These are phyloP conservation scores for Diaporthe humulicola DNA, from an alignment of 2,329 filamentous ascomycete species.

Conservation along the genomic window DNA sequence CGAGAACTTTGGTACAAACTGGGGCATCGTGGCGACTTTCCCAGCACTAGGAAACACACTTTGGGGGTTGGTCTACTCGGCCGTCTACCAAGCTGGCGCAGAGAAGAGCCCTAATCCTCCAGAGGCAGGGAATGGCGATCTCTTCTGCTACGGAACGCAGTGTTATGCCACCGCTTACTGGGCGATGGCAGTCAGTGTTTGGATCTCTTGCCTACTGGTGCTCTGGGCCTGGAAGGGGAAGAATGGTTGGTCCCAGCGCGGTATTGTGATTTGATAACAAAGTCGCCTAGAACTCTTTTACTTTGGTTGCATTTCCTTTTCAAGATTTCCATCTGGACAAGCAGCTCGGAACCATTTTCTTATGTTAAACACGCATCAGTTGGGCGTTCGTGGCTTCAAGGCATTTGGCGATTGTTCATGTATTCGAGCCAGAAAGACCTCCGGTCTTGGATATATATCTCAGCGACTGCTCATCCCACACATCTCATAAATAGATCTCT, in stretches of 20 bases:
- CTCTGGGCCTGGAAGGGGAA: slow-evolving; percentile 85
- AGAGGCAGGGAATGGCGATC: slow-evolving; percentile 56
- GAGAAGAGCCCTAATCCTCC: slow-evolving; percentile 49
- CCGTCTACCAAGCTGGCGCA: slow-evolving; percentile 80
- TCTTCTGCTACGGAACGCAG: slow-evolving; percentile 82
- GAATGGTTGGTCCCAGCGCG: slow-evolving; percentile 81
- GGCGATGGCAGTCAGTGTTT: slow-evolving; percentile 86
- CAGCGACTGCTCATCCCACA: not conserved
- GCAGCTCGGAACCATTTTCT: not conserved
- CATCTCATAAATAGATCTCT: not conserved
- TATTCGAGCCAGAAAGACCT: not conserved
- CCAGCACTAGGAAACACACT: slow-evolving; percentile 89
- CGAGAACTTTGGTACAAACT: slow-evolving; percentile 98
- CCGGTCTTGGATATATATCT: not conserved
- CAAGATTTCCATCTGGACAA: not conserved
- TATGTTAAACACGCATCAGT: slow-evolving; percentile 18
- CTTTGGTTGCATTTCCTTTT: not conserved
- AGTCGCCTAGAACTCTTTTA: not conserved
- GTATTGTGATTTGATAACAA: slow-evolving; percentile 71
- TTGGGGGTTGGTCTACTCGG: slow-evolving; percentile 92
- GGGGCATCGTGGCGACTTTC: slow-evolving; percentile 93
- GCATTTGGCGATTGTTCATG: not conserved
- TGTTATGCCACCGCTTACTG: slow-evolving; percentile 90
- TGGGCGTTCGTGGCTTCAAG: slow-evolving; percentile 24
- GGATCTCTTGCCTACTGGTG: slow-evolving; percentile 80